Evolutionary conservation across 441 rosid genomes (phyloP).

Genomic region (Manihot esculenta): DNA sequence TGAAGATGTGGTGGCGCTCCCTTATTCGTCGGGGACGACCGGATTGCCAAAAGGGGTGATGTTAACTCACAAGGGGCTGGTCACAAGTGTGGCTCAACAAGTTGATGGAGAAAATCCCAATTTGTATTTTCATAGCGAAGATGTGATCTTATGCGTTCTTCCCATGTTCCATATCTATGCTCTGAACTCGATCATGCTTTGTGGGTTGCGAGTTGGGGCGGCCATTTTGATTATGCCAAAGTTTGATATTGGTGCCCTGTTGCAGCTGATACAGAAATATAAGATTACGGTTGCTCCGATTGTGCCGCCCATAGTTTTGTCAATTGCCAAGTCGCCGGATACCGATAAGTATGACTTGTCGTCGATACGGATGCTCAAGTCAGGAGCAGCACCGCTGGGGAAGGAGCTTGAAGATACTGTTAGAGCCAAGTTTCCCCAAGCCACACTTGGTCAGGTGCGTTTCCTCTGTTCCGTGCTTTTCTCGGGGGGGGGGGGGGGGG

Average conservation of each 20-base stretch:
- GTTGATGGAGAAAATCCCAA: conserved; percentile 78
- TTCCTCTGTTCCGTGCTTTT: no score
- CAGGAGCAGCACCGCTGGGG: conserved; percentile 69
- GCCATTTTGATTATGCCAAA: conserved; percentile 66
- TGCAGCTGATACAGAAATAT: conserved; percentile 48
- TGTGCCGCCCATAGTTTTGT: conserved; percentile 60
- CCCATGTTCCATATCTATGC: conserved; percentile 71
- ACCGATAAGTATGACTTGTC: conserved; percentile 49
- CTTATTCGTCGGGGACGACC: conserved; percentile 69
- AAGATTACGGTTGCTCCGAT: conserved; percentile 59
- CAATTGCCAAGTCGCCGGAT: conserved; percentile 44
- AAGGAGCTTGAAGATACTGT: conserved; percentile 64
- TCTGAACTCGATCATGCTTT: conserved; percentile 51
- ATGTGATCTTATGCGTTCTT: conserved; percentile 55
- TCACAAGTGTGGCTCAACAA: conserved; percentile 67
- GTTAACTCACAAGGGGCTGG: conserved; percentile 61
- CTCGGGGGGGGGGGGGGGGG: no score
- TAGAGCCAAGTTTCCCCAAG: conserved; percentile 54
- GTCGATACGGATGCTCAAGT: conserved; percentile 49
- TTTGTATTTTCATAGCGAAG: conserved; percentile 46
- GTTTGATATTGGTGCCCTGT: conserved; percentile 44
- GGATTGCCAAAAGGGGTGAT: conserved; percentile 76
- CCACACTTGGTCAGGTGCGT: conserved; percentile 65
- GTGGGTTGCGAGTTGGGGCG: conserved; percentile 61
- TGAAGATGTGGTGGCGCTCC: conserved; percentile 61